Base-by-base conservation (phyloP, 805 yeast species). In the Starmera amethionina region DNA sequence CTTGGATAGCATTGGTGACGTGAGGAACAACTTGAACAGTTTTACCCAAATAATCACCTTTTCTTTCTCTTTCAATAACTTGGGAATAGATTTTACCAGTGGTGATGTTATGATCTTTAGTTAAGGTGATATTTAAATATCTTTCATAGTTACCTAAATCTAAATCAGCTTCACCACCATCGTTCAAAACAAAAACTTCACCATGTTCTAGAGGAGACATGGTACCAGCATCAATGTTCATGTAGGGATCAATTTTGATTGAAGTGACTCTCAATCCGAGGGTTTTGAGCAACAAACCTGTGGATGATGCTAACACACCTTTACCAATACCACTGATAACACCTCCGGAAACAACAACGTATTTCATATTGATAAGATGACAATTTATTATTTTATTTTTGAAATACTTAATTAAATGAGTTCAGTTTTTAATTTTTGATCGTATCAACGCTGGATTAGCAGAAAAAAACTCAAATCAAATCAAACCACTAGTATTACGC, bases 21-120 rank as follows among this genome's bases (percentile, higher is more conserved):
- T 93, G 99, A 34, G 99, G 99, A 52, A 93, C 99, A 51, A 93
- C 95, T 69, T 93, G 99, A 38, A 93, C 99, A n/a, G 99, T 93
- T 60, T 93, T 93, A 54, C 99, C 99, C 56, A 93, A 72, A 58
- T 93, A 93, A 63, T 90, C 97, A 58, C 99, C 99, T 46, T 77
- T 85, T 68, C 99, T 80, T 67, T 90, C 98, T 54, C 75, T 81
- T 61, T 89, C 89, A 59, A 93, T 93, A 42, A 93, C 98, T 50
- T 82, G 83, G 40, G 89, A 82, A 68, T 93, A 93, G 50, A 93
- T 87, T 61, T 93, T 93, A 62, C 99, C 99, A 18, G 99, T 93
- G 50, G 99, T 93, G 63, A 93, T 88, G 68, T 93, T 93, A 70
- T 93, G 97, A 63, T 88, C 94, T 52, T 72, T 79, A 34, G 97